phyloP scores from a whole-genome alignment of 768 basidiomycete species.

The Sutorius australiensis region DNA sequence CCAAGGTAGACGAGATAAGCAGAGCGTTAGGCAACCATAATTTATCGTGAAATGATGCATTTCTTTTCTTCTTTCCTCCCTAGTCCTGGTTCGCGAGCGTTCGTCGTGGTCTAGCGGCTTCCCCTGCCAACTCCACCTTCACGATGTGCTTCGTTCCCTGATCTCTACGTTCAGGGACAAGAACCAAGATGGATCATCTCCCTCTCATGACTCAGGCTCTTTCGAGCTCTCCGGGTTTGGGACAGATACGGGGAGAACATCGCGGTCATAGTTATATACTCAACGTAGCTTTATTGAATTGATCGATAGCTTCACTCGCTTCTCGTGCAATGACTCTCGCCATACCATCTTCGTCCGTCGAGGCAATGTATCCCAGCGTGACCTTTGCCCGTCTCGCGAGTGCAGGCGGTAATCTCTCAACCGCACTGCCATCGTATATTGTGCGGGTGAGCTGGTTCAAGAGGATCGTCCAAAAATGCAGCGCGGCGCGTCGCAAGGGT shows the following conservation, averaged over 20 bases:
- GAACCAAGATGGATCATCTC: constrained; percentile 60
- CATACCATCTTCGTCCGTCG: constrained; percentile 67
- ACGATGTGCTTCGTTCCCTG: constrained; percentile 13
- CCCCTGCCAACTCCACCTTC: constrained; percentile 20
- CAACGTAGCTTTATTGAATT: constrained; percentile 47
- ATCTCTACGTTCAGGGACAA: constrained; percentile 5
- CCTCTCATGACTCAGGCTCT: constrained; percentile 81
- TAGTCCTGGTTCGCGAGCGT: constrained; percentile 21
- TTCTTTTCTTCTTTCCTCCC: neutral
- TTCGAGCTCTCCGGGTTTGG: constrained; percentile 57
- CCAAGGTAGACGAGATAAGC: constrained; percentile 71
- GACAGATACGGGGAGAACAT: constrained; percentile 89
- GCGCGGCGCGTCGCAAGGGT: constrained; percentile 75
- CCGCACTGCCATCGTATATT: constrained; percentile 39
- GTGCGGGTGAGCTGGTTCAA: constrained; percentile 57
- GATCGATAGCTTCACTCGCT: constrained; percentile 49
- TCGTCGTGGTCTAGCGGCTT: constrained; percentile 26
- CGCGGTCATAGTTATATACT: constrained; percentile 10
- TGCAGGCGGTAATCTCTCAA: constrained; percentile 21
- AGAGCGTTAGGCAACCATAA: constrained; percentile 48
- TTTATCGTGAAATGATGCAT: constrained; percentile 12
- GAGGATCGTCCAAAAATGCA: constrained; percentile 76
- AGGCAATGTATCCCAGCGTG: constrained; percentile 65
- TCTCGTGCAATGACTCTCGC: constrained; percentile 78
- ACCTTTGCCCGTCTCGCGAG: constrained; percentile 49